A percentile compares a stretch with the other conserved stretches of the same genome.
Conservation (phyloP, 164 flowering plant species). For the Stephania cephalantha region DNA sequence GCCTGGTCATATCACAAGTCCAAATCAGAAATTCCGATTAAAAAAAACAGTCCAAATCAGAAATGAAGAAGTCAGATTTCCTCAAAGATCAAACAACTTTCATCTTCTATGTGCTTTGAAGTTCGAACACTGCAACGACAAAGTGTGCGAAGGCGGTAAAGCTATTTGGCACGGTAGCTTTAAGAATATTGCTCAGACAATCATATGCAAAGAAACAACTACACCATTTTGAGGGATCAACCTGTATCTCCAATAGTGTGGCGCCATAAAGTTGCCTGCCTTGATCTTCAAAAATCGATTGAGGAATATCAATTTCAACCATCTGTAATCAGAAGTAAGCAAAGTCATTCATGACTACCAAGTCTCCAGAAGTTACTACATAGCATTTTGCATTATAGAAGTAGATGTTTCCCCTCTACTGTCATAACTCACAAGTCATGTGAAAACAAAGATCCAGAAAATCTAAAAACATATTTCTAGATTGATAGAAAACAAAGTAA, state of each 20-base stretch:
- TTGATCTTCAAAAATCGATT: constrained; percentile 82
- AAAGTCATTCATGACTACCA: background rate
- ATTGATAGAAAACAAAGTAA: background rate
- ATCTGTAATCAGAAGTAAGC: constrained; percentile 35
- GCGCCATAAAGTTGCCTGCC: constrained; percentile 91
- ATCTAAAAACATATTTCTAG: background rate
- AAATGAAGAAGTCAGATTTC: background rate
- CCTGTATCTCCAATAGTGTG: constrained; percentile 79
- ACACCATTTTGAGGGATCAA: constrained; percentile 13
- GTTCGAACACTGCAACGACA: background rate
- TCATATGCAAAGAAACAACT: background rate
- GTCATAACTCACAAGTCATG: background rate
- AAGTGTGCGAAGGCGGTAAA: background rate
- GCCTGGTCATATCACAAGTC: constrained; percentile 39
- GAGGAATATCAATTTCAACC: constrained; percentile 82
- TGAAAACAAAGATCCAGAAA: background rate
- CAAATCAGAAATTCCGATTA: constrained; percentile 6
- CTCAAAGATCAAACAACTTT: background rate
- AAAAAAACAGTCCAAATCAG: background rate
- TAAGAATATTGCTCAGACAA: background rate
- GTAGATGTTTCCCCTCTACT: background rate
- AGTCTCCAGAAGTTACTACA: background rate
- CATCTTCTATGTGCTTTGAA: background rate
- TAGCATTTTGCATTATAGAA: background rate
- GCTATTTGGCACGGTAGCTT: background rate